Evolutionary conservation across 1,284 basidiomycete species (phyloP), one percentile per base, ranked within the genome.

Genomic region (Boletus calvinii): DNA sequence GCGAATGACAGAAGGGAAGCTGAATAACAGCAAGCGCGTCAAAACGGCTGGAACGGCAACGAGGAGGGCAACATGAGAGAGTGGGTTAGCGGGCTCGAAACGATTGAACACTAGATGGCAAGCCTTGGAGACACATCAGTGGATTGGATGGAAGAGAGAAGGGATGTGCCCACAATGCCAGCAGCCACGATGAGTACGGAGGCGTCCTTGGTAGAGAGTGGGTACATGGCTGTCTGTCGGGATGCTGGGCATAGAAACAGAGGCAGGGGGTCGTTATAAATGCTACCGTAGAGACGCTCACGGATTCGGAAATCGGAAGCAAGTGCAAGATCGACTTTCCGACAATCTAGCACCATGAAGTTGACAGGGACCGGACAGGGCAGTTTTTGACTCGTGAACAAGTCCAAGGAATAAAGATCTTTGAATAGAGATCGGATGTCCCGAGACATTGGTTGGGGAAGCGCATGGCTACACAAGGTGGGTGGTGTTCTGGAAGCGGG

Each of bases 321-420:
- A 40, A 48, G 47, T 47, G 58, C 55, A 65, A 62, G 67, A 71
- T 70, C 69, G 68, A 70, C 66, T 66, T 66, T 67, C 58, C 55
- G 67, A 71, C 68, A 68, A 71, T 71, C 66, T 69, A 53, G 56
- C 55, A 57, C 40, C 42, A 59, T 59, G 58, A 63, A 61, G 57
- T 54, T 18, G 64, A 47, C 63, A 68, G 59, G 59, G 49, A 58
- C 56, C 43, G 42, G 55, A 44, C 39, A 57, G 52, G 50, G 57
- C 58, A 57, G 53, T 54, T 59, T 65, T 66, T 68, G 52, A 48
- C 56, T 67, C 44, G 54, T 53, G 56, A 52, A 53, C 32, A 39
- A 44, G 54, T 34, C 32, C 35, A 51, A 17, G 42, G 34, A 36
- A 43, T 46, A 30, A 44, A 56, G 59, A 64, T 62, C 54, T 55